A percentile compares a stretch with the other conserved stretches of the same genome.
phyloP scores from a whole-genome alignment of 306 rosid species.

The Erythrophleum fordii region DNA sequence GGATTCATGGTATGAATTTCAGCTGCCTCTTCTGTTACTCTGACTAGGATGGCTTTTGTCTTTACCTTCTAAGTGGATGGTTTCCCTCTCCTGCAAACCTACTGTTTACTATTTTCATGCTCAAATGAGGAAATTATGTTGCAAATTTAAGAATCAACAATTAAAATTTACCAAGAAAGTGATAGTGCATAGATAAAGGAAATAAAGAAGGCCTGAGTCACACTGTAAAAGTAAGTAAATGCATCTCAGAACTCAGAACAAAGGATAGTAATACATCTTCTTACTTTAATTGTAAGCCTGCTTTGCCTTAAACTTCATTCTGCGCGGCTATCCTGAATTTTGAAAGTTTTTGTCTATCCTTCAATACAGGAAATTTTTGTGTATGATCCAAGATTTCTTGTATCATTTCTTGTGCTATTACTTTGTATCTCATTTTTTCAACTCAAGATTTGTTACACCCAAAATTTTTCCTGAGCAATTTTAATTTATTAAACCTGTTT shows the following conservation, averaged over 20 bases:
- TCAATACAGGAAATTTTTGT: not conserved
- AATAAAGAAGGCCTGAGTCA: constrained; percentile 19
- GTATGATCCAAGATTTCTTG: not conserved
- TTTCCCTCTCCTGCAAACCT: constrained; percentile 16
- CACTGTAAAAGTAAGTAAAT: constrained; percentile 20
- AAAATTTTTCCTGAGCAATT: constrained; percentile 14
- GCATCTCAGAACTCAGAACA: constrained; percentile 13
- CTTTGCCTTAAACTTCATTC: constrained; percentile 17
- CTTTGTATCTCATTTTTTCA: not conserved
- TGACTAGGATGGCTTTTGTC: constrained; percentile 3
- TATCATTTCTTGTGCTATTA: constrained; percentile 6
- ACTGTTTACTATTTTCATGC: not conserved
- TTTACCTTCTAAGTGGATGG: constrained; percentile 19
- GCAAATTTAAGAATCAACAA: constrained; percentile 5
- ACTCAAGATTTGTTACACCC: not conserved
- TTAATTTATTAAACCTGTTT: constrained; percentile 14
- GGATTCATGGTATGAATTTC: constrained; percentile 84
- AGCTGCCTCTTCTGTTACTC: constrained; percentile 31
- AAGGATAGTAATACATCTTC: constrained; percentile 5
- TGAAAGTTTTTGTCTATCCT: constrained; percentile 7
- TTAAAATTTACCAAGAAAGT: constrained; percentile 25
- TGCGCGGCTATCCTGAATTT: not conserved
- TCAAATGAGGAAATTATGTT: not conserved
- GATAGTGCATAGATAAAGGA: constrained; percentile 9
- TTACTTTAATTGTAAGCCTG: not conserved